Conservation (phyloP, 1,284 basidiomycete species). For the Rhodotorula sp. region DNA sequence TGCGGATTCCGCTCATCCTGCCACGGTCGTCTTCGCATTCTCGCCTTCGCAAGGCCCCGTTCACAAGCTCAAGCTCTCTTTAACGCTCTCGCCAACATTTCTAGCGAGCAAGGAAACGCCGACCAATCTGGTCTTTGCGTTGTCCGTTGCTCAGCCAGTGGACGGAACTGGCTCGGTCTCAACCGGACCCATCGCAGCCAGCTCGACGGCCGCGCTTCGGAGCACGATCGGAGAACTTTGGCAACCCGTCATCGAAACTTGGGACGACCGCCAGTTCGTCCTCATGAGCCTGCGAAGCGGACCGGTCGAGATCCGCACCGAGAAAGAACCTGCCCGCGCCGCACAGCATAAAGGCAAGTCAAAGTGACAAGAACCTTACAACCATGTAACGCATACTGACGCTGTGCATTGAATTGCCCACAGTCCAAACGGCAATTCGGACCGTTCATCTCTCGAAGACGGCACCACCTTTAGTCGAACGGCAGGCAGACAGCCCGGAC, state of each 20-base stretch:
- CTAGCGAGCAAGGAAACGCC: background rate
- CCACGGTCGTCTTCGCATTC: conserved; percentile 14
- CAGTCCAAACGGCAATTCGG: conserved; percentile 32
- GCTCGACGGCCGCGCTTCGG: background rate
- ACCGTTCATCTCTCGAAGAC: conserved; percentile 2
- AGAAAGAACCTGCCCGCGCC: background rate
- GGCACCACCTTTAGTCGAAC: no score
- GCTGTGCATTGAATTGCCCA: no score
- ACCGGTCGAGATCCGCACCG: conserved; percentile 6
- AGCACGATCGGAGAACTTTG: background rate
- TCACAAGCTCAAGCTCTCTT: conserved; percentile 6
- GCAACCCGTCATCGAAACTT: conserved; percentile 7
- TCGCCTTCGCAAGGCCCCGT: conserved; percentile 23
- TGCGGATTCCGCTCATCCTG: background rate
- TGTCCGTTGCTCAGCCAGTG: background rate
- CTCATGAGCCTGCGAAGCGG: conserved; percentile 26
- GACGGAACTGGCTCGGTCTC: background rate
- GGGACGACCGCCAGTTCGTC: conserved; percentile 27
- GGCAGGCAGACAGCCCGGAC: background rate
- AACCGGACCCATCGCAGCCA: background rate
- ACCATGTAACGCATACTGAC: no score
- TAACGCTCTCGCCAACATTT: background rate
- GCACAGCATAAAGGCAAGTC: conserved; percentile 15
- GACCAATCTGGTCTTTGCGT: background rate
- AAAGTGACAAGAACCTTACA: no score